Evolutionary conservation across 2,329 filamentous ascomycete genomes (phyloP).

Genomic region (Phaeosphaeria sp.): DNA sequence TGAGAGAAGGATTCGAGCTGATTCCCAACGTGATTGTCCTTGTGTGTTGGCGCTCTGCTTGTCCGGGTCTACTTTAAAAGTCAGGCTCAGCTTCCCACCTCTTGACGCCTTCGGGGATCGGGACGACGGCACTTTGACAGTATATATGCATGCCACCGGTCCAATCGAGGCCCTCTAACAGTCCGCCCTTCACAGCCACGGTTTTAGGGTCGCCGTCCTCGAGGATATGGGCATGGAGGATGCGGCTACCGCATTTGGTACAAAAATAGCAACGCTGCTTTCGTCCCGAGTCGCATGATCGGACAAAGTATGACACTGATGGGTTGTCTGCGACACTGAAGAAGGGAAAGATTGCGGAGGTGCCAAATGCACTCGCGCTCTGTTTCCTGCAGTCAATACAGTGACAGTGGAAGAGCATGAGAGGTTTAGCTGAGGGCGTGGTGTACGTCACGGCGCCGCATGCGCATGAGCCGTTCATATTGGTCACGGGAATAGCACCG

Average conservation of each 20-base stretch:
- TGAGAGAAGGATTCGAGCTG: too few relatives aligned
- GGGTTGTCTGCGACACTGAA: slow-evolving; percentile 62
- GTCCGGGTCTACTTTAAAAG: not conserved
- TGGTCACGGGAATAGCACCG: slow-evolving; percentile 3
- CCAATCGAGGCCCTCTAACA: slow-evolving; percentile 63
- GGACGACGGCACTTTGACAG: slow-evolving; percentile 71
- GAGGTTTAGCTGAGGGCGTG: slow-evolving; percentile 65
- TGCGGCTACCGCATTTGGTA: slow-evolving; percentile 67
- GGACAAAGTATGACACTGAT: slow-evolving; percentile 24
- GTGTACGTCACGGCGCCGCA: slow-evolving; percentile 69
- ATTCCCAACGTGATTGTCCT: too few relatives aligned
- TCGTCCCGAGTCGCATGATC: slow-evolving; percentile 28
- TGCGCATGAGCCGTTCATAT: slow-evolving; percentile 59
- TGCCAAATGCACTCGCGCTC: slow-evolving; percentile 70
- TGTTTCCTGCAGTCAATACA: slow-evolving; percentile 71
- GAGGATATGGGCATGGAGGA: slow-evolving; percentile 66
- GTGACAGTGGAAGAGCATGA: slow-evolving; percentile 75
- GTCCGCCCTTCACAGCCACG: slow-evolving; percentile 71
- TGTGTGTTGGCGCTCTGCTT: too few relatives aligned
- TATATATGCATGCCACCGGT: slow-evolving; percentile 65
- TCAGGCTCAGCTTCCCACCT: slow-evolving; percentile 61
- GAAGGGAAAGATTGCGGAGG: slow-evolving; percentile 73
- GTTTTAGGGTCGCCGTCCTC: slow-evolving; percentile 25
- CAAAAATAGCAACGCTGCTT: slow-evolving; percentile 39
- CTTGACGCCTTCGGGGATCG: slow-evolving; percentile 70